These are phyloP conservation scores for Apostasia shenzhenica DNA, from an alignment of 106 monocot species.

Conservation along the genomic window DNA sequence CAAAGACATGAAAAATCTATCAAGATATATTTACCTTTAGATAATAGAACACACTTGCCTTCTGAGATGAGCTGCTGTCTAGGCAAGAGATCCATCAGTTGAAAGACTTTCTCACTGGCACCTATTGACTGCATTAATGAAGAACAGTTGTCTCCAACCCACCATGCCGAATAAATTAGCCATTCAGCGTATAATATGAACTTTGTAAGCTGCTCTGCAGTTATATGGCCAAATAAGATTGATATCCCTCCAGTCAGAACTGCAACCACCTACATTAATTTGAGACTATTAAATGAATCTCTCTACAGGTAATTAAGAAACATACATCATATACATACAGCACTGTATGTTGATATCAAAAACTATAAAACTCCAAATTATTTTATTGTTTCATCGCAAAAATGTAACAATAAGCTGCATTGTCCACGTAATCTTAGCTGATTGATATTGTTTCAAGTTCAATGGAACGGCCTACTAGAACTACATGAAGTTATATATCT, in stretches of 20 bases:
- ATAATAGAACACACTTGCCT: slow-evolving; percentile 37
- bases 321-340: not conserved
- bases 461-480: no score
- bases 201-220: slow-evolving; percentile 93
- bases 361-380: not conserved
- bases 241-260: slow-evolving; percentile 83
- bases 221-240: slow-evolving; percentile 73
- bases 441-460: no score
- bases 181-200: slow-evolving; percentile 87
- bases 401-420: not conserved
- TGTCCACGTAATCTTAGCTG: not conserved
- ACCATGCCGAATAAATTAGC: slow-evolving; percentile 89
- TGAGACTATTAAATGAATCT: slow-evolving; percentile 1
- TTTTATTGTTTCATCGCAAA: not conserved
- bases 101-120: slow-evolving; percentile 94
- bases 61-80: slow-evolving; percentile 42
- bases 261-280: slow-evolving; percentile 67
- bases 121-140: slow-evolving; percentile 90
- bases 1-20: no score
- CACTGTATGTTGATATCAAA: not conserved
- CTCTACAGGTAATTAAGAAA: not conserved
- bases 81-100: slow-evolving; percentile 77
- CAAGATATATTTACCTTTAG: not conserved
- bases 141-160: slow-evolving; percentile 93
- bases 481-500: no score